Evolutionary conservation across 208 protist species (phyloP).

Genomic region (Leishmania guyanensis): DNA sequence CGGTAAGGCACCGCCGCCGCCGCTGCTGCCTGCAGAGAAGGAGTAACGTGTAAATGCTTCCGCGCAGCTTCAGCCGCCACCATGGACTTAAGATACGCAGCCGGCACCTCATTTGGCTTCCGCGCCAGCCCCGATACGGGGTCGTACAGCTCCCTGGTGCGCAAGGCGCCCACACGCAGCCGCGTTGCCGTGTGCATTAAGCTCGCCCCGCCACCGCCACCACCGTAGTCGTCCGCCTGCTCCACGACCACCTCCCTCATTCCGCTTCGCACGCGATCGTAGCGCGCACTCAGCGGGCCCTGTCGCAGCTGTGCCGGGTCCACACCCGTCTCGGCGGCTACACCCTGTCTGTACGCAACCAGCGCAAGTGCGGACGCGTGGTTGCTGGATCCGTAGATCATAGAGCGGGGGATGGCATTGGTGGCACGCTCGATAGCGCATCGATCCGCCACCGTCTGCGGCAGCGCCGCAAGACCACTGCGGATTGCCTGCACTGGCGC

Average conservation of each 20-base stretch:
- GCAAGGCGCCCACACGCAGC: constrained; percentile 5
- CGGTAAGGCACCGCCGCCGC: background rate
- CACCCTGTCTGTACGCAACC: constrained; percentile 13
- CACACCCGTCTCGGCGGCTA: constrained; percentile 19
- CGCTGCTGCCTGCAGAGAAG: background rate
- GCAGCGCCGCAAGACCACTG: constrained; percentile 10
- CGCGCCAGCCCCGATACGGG: constrained; percentile 16
- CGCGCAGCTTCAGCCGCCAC: background rate
- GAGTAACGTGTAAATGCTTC: background rate
- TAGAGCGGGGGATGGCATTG: constrained; percentile 1
- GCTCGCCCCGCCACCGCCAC: background rate
- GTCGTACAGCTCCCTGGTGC: constrained; percentile 18
- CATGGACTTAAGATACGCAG: constrained; percentile 11
- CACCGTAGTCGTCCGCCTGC: background rate
- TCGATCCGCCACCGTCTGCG: constrained; percentile 8
- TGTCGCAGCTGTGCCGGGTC: constrained; percentile 22
- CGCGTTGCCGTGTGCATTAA: constrained; percentile 6
- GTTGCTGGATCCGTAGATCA: constrained; percentile 5
- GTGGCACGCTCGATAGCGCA: constrained; percentile 9
- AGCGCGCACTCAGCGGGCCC: constrained; percentile 7
- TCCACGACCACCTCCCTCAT: background rate
- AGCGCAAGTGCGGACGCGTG: constrained; percentile 7
- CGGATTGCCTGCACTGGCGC: constrained; percentile 5
- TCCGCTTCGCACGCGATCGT: constrained; percentile 13
- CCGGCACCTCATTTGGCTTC: constrained; percentile 31